Evolutionary conservation across 163 green algal species (phyloP), one percentile per base, ranked within the genome.

Genomic region (Prototheca wickerhamii): DNA sequence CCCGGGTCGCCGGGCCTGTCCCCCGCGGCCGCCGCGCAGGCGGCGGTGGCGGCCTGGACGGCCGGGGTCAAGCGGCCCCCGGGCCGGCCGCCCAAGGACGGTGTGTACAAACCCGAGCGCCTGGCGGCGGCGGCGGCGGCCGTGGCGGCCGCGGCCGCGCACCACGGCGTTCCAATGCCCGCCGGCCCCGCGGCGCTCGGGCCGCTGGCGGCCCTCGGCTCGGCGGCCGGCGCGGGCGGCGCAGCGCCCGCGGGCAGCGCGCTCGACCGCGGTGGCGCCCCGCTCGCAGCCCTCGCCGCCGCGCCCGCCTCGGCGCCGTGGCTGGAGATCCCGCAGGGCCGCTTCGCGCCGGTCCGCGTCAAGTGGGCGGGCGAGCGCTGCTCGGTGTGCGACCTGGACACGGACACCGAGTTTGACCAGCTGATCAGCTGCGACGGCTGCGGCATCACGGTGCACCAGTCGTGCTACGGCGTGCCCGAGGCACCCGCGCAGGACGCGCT

Each of bases 381-480:
- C 80, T 80, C 67, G 58, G 82, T 90, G 55, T 97, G 91, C 76
- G 83, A 95, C 76, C 76, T 64, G 31, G 89, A 96, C 60, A 60
- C 88, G 7, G 91, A 97, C 81, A 91, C 85, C 60, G 88, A 96
- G 71, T 81, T 68, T 33, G 90, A 97, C 75, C 81, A 91, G 70
- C 82, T 97, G 40, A 77, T 97, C 3, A 79, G 63, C 49, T 97
- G 91, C 74, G 84, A 93, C 61, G 54, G 65, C 54, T 97, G 91
- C 69, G 84, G 88, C 69, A 81, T 96, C 69, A 89, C 82, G 0
- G 87, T 96, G 61, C 91, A 97, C 73, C 91, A 97, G 63, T 85
- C 72, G 26, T 97, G 91, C 77, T 97, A 97, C 66, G 91, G 91
- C 26, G 82, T 97, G 25, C 61, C 75, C 28, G 83, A 91, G 43